Base-by-base conservation (phyloP, 495 filamentous ascomycete genomes). In the Cudoniella acicularis region DNA sequence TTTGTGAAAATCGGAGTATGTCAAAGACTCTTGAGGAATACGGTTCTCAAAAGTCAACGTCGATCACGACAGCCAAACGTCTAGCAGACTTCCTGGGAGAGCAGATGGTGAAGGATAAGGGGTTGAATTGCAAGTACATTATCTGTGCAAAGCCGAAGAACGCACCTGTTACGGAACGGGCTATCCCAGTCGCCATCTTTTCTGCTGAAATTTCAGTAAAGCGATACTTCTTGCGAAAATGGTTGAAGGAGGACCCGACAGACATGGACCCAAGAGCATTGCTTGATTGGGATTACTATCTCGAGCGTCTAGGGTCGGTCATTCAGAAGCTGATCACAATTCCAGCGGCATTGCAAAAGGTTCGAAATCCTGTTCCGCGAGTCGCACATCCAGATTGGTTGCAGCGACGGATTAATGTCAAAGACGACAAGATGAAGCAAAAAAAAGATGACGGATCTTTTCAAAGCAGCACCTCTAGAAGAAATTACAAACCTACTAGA, bases 251-350 rank as follows among this genome's bases (percentile, higher is more conserved):
- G 65, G 95, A 99, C 55, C 94, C 94, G 2, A 83, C 81, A 10
- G 89, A 96, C 63, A 96, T 95, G 78, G 95, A 98, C 67, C 92
- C 92, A 10, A 79, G 94, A 63, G 83, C 77, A 10, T 75, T 98
- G 26, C 87, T 99, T 46, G 94, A 97, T 69, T 99, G 94, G 94
- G 81, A 90, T 57, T 99, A 99, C 69, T 99, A 99, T 67, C 79
- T 89, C 25, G 94, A 99, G 64, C 91, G 94, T 70, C 75, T 99
- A 25, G 92, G 91, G 0, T 96, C 92, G 0, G 95, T 98, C 46
- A 90, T 99, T 26, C 94, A 99, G 73, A 99, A 99, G 72, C 80
- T 99, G 48, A 96, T 99, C 72, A 99, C 94, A 6, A 99, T 99
- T 66, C 94, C 94, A 17, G 94, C 94, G 8, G 94, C 95, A 10